Conservation (phyloP, 345 rosid genomes). For the Corchorus olitorius region DNA sequence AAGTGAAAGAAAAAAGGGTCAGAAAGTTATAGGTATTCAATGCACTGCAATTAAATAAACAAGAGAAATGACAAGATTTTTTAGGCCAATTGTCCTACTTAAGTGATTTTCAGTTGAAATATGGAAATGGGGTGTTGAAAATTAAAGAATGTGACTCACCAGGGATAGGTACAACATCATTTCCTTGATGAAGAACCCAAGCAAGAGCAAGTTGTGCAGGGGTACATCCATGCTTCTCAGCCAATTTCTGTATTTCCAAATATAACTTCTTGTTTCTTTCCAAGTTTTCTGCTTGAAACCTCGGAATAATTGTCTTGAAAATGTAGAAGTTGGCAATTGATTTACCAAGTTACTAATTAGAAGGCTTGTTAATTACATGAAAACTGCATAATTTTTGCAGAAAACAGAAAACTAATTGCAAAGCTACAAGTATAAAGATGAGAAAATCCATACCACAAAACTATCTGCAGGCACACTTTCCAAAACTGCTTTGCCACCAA, state of each 20-base stretch:
- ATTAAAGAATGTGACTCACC: conserved; percentile 22
- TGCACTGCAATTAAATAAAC: no score
- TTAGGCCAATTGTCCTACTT: no score
- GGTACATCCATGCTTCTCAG: conserved; percentile 30
- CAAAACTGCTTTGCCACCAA: conserved; percentile 21
- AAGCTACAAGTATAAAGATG: background rate
- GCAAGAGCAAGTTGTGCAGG: conserved; percentile 44
- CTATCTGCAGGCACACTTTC: conserved; percentile 38
- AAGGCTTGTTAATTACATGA: background rate
- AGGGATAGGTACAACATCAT: conserved; percentile 44
- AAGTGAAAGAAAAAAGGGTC: no score
- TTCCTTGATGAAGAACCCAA: conserved; percentile 43
- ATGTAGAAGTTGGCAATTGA: background rate
- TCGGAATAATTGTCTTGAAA: conserved; percentile 14
- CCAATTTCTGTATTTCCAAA: conserved; percentile 26
- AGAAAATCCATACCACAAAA: conserved; percentile 31
- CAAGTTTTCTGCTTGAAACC: conserved; percentile 36
- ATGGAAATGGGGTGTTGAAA: no score
- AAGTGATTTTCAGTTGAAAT: conserved; percentile 13
- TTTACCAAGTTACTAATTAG: background rate
- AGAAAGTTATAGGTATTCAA: no score
- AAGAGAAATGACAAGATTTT: background rate
- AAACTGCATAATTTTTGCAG: no score
- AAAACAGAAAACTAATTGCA: no score
- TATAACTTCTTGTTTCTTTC: conserved; percentile 31